Conservation (phyloP, 805 yeast genomes). For the Yarrowia hollandica region DNA sequence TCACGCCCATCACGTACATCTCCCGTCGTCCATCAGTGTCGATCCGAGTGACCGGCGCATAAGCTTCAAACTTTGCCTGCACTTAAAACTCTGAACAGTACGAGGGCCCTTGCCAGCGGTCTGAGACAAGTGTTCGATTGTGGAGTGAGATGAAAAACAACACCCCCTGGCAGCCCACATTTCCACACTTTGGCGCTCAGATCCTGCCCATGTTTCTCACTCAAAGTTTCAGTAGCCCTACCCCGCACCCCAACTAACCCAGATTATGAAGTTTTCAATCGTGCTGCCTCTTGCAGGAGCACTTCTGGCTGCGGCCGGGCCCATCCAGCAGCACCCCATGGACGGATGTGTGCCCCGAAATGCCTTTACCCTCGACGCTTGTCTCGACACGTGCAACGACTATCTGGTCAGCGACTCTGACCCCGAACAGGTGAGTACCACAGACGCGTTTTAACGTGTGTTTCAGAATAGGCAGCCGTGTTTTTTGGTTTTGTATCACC, state of each 20-base stretch:
- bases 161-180: too few relatives aligned
- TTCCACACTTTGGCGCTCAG: too few relatives aligned
- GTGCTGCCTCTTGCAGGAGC: slow-evolving; percentile 20
- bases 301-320: slow-evolving; percentile 15
- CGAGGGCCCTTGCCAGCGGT: background rate
- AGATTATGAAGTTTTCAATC: slow-evolving; percentile 11
- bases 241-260: background rate
- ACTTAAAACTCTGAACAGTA: background rate
- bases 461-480: background rate
- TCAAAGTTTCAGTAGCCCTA: too few relatives aligned
- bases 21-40: too few relatives aligned
- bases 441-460: background rate
- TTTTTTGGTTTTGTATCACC: too few relatives aligned
- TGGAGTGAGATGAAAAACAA: too few relatives aligned
- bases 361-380: background rate
- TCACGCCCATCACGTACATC: too few relatives aligned
- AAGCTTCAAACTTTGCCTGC: background rate
- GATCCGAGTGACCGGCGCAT: background rate
- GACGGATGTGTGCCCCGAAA: slow-evolving; percentile 20
- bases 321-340: slow-evolving; percentile 12
- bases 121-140: background rate
- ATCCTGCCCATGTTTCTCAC: too few relatives aligned
- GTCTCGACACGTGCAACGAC: slow-evolving; percentile 18
- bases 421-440: slow-evolving; percentile 24
- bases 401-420: slow-evolving; percentile 4